Percentiles rank a stretch among this genome's conserved stretches.
These are phyloP conservation scores for Urostyla sp. DNA, from an alignment of 73 alveolate species.

Conservation along the genomic window DNA sequence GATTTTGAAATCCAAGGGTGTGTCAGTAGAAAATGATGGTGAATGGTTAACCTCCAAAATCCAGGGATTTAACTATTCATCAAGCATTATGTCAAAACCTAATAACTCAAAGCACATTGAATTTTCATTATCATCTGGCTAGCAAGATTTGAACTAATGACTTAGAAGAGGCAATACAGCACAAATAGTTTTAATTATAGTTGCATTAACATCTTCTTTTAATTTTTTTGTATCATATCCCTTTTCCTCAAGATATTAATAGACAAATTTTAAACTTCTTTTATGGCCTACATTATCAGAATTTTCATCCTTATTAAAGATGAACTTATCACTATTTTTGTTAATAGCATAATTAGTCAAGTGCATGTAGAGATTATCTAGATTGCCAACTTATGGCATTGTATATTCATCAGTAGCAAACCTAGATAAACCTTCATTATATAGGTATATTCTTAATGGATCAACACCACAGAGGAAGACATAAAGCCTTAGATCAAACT, in stretches of 20 bases:
- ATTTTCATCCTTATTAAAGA: constrained; percentile 46
- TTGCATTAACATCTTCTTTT: constrained; percentile 55
- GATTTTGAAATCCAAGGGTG: constrained; percentile 58
- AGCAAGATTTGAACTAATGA: constrained; percentile 50
- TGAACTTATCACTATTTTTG: constrained; percentile 48
- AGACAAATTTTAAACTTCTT: constrained; percentile 54
- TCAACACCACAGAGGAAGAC: constrained; percentile 58
- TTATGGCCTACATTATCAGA: constrained; percentile 62
- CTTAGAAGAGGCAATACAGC: constrained; percentile 67
- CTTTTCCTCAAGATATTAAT: constrained; percentile 50
- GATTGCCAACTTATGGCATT: constrained; percentile 27
- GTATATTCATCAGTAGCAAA: constrained; percentile 56
- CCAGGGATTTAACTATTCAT: constrained; percentile 57
- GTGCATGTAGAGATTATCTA: constrained; percentile 58
- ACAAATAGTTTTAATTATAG: constrained; percentile 66
- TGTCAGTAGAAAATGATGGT: constrained; percentile 62
- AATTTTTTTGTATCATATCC: constrained; percentile 77
- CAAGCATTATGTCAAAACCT: constrained; percentile 59
- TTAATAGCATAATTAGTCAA: constrained; percentile 65
- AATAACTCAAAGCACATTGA: constrained; percentile 64
- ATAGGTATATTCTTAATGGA: constrained; percentile 50
- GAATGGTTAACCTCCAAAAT: constrained; percentile 63
- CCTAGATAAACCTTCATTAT: constrained; percentile 57
- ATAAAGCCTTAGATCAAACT: constrained; percentile 58
- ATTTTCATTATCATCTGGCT: constrained; percentile 64